Conservation (phyloP, 768 basidiomycete genomes). For the Kwoniella dendrophila region DNA sequence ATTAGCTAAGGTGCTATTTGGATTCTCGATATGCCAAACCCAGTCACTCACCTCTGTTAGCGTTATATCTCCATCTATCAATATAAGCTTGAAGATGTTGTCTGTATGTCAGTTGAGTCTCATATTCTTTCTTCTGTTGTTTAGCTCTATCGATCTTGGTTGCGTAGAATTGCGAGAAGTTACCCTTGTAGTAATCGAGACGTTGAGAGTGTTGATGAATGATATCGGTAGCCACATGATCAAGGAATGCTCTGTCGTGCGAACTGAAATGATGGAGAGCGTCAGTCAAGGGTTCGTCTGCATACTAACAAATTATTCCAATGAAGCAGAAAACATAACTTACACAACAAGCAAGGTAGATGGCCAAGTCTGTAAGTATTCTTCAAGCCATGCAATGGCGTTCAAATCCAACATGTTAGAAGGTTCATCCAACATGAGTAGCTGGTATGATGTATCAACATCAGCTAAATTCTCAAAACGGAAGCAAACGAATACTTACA, state of each 20-base stretch:
- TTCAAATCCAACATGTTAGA: conserved; percentile 97
- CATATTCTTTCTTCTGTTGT: conserved; percentile 88
- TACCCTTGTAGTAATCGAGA: conserved; percentile 98
- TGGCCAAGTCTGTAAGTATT: conserved; percentile 92
- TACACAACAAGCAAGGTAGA: conserved; percentile 91
- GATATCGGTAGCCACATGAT: conserved; percentile 96
- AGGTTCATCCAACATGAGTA: conserved; percentile 86
- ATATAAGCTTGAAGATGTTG: conserved; percentile 96
- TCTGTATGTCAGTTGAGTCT: conserved; percentile 91
- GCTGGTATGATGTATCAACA: conserved; percentile 51
- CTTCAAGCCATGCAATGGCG: conserved; percentile 95
- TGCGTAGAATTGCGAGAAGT: conserved; percentile 98
- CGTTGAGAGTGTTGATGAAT: conserved; percentile 89
- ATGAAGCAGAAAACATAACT: conserved; percentile 44
- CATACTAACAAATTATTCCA: background rate
- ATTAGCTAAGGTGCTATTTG: background rate
- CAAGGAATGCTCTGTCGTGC: conserved; percentile 96
- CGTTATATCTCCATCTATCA: conserved; percentile 97
- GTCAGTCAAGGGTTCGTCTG: background rate
- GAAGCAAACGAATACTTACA: conserved; percentile 36
- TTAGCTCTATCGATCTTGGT: conserved; percentile 94
- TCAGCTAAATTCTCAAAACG: conserved; percentile 1
- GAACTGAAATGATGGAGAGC: conserved; percentile 64
- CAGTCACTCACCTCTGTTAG: conserved; percentile 67
- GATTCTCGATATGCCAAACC: background rate